A percentile compares a stretch with the other conserved stretches of the same genome.
phyloP scores from a whole-genome alignment of 2,329 filamentous ascomycete genomes.

The Penicillium sp. region DNA sequence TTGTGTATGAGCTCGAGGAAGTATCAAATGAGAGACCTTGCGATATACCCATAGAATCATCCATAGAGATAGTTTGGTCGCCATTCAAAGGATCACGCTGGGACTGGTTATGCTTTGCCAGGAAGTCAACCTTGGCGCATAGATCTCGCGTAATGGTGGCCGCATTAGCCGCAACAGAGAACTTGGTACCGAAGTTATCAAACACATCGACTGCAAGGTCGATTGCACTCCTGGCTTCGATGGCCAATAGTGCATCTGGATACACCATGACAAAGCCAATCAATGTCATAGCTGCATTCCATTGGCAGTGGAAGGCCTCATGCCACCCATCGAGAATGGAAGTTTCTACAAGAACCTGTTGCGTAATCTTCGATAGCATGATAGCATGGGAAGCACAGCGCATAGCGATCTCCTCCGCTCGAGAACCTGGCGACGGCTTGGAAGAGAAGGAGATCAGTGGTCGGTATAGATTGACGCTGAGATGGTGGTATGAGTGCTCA shows the following conservation, averaged over 20 bases:
- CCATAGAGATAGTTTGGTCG: not conserved
- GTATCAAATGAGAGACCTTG: not conserved
- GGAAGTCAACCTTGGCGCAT: conserved; percentile 13
- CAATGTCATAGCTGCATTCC: conserved; percentile 36
- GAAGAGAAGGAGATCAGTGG: conserved; percentile 42
- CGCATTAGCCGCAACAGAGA: conserved; percentile 42
- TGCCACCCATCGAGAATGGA: conserved; percentile 28
- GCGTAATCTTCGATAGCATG: conserved; percentile 40
- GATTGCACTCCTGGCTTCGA: conserved; percentile 29
- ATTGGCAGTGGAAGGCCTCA: conserved; percentile 31
- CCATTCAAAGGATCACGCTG: not conserved
- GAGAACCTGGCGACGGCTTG: conserved; percentile 7
- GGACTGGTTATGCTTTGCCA: not conserved
- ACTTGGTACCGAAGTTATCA: conserved; percentile 36
- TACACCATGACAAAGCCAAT: conserved; percentile 38
- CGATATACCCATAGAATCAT: not conserved
- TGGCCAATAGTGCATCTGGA: conserved; percentile 14
- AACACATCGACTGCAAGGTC: conserved; percentile 42
- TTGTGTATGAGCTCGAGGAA: not conserved
- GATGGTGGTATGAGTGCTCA: conserved; percentile 45
- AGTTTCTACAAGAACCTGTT: conserved; percentile 32
- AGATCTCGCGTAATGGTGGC: conserved; percentile 20
- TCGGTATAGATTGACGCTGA: conserved; percentile 41
- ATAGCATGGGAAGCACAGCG: conserved; percentile 39
- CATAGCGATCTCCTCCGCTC: conserved; percentile 30